These are phyloP conservation scores for Phytophthora pini DNA, from an alignment of 352 stramenopile species.

Conservation along the genomic window DNA sequence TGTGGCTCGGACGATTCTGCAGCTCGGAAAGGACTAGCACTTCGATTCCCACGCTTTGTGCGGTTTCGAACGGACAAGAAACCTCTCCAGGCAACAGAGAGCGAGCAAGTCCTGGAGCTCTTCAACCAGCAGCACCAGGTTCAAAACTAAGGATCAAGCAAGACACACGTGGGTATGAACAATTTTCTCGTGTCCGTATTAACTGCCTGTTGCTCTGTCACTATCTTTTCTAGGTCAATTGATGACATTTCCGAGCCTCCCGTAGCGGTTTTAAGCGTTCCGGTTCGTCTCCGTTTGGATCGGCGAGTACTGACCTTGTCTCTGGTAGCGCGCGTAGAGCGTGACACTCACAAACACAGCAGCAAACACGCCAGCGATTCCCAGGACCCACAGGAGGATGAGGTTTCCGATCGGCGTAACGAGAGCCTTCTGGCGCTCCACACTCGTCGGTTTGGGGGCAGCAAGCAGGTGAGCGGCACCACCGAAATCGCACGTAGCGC, in stretches of 20 bases:
- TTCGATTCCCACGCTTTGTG: constrained; percentile 99
- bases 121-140: constrained; percentile 60
- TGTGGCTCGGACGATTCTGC: constrained; percentile 55
- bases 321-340: constrained; percentile 20
- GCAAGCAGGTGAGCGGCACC: constrained; percentile 62
- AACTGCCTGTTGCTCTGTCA: no score
- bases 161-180: neutral
- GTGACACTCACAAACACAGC: constrained; percentile 11
- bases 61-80: constrained; percentile 96
- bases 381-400: constrained; percentile 27
- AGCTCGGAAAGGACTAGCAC: constrained; percentile 88
- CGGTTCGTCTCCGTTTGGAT: constrained; percentile 14
- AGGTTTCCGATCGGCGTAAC: constrained; percentile 22
- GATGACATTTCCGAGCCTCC: constrained; percentile 6
- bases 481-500: constrained; percentile 81
- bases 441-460: constrained; percentile 6
- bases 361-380: constrained; percentile 19
- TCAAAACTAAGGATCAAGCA: constrained; percentile 15
- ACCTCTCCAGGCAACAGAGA: constrained; percentile 94
- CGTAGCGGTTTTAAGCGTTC: constrained; percentile 5
- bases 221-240: constrained; percentile 12
- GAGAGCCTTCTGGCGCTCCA: constrained; percentile 26
- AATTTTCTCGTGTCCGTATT: no score
- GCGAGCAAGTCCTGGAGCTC: constrained; percentile 91
- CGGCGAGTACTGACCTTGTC: constrained; percentile 23